Evolutionary conservation across 805 yeast genomes (phyloP).

Genomic region (Kazachstania viticola): DNA sequence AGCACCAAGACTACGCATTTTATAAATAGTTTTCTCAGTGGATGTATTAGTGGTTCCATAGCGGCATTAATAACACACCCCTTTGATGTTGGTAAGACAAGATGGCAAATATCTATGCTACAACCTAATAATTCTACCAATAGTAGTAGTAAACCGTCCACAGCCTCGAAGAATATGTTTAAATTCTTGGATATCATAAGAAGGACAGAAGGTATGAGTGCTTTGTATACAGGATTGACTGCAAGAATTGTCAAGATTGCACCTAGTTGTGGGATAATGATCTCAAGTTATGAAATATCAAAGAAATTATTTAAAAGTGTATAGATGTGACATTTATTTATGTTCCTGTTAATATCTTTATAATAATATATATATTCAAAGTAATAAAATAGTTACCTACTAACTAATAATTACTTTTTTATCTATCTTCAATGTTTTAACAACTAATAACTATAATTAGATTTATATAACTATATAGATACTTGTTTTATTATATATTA

Average conservation of each 20-base stretch:
- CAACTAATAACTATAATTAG: no score
- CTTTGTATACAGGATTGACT: conserved; percentile 75
- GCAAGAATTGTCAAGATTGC: conserved; percentile 89
- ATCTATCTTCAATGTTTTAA: no score
- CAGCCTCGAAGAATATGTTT: conserved; percentile 45
- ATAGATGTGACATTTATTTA: no score
- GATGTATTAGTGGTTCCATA: conserved; percentile 70
- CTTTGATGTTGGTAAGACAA: conserved; percentile 93
- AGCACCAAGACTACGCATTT: conserved; percentile 23
- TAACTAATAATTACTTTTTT: no score
- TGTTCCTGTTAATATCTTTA: no score
- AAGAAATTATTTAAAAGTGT: conserved; percentile 35
- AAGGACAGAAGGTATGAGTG: conserved; percentile 62
- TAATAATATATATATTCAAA: no score
- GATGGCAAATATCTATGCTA: conserved; percentile 55
- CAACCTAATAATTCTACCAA: conserved; percentile 2
- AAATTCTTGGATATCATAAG: conserved; percentile 51
- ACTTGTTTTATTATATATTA: no score
- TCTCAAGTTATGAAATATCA: conserved; percentile 84
- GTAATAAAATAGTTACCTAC: no score
- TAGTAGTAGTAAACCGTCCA: conserved; percentile 9
- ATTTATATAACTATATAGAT: no score
- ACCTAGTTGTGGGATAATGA: conserved; percentile 97
- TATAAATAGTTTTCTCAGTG: conserved; percentile 60
- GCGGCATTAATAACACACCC: conserved; percentile 90